Conservation (phyloP, 2,329 filamentous ascomycete species). For the Botrytis cinerea region DNA sequence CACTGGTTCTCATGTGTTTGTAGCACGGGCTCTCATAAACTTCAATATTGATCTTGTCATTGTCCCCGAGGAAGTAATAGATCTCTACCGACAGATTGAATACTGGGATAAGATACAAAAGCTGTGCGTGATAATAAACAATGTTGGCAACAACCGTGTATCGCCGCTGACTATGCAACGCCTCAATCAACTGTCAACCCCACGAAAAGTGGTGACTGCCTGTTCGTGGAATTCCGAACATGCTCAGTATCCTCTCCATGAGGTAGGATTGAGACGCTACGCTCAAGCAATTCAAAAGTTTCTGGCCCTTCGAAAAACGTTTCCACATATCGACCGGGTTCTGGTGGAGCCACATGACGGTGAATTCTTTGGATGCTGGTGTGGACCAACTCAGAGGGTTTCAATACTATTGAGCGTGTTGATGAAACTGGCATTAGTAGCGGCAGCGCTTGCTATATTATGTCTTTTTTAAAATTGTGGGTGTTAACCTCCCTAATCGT, state of each 20-base stretch:
- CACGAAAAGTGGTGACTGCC: too few species aligned
- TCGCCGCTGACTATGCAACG: neutral
- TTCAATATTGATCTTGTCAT: slow-evolving; percentile 12
- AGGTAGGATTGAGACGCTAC: neutral
- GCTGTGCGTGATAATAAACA: neutral
- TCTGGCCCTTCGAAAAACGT: too few species aligned
- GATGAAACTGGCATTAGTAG: neutral
- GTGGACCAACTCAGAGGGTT: neutral
- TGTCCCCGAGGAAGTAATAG: neutral
- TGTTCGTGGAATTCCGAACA: neutral
- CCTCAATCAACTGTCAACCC: neutral
- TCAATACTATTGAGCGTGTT: neutral
- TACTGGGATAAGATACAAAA: neutral
- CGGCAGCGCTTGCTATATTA: too few species aligned
- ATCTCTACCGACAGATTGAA: neutral
- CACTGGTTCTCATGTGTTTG: neutral
- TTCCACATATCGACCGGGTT: too few species aligned
- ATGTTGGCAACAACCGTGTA: too few species aligned
- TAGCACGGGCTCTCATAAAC: neutral
- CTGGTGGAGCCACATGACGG: too few species aligned
- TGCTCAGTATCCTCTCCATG: neutral
- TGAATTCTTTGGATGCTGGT: too few species aligned
- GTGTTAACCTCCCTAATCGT: neutral
- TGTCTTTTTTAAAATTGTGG: neutral
- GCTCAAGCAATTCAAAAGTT: neutral